phyloP scores from a whole-genome alignment of 495 filamentous ascomycete genomes.

The Daldinia vernicosa region DNA sequence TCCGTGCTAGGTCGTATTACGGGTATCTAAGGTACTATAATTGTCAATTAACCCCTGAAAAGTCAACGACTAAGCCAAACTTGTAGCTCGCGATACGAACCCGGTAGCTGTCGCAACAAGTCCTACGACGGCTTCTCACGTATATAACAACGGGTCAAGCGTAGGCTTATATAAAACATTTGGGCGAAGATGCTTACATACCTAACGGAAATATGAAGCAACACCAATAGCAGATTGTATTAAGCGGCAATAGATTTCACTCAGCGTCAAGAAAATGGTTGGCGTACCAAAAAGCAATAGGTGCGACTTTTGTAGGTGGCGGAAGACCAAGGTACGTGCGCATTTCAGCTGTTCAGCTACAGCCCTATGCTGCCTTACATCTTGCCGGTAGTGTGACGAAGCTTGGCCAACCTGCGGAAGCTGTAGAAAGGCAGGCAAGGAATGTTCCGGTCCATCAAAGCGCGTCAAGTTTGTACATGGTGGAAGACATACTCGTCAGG shows the following conservation, averaged over 20 bases:
- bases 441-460: conserved; percentile 30
- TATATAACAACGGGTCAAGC: background rate
- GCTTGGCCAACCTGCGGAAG: conserved; percentile 32
- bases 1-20: background rate
- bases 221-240: background rate
- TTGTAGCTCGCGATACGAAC: background rate
- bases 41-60: background rate
- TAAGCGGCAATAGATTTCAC: conserved; percentile 3
- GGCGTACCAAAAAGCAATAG: conserved; percentile 33
- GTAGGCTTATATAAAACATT: background rate
- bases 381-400: conserved; percentile 26
- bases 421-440: conserved; percentile 27
- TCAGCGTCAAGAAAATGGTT: conserved; percentile 26
- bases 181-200: background rate
- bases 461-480: conserved; percentile 26
- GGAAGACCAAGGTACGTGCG: conserved; percentile 30
- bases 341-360: background rate
- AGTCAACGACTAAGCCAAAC: background rate
- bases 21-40: background rate
- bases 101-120: background rate
- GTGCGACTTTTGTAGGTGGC: conserved; percentile 28
- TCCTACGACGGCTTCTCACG: background rate
- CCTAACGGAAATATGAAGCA: background rate
- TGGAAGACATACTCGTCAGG: conserved; percentile 17
- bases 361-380: background rate